phyloP scores from a whole-genome alignment of 1,284 basidiomycete species.

The Takashimella tepidaria region DNA sequence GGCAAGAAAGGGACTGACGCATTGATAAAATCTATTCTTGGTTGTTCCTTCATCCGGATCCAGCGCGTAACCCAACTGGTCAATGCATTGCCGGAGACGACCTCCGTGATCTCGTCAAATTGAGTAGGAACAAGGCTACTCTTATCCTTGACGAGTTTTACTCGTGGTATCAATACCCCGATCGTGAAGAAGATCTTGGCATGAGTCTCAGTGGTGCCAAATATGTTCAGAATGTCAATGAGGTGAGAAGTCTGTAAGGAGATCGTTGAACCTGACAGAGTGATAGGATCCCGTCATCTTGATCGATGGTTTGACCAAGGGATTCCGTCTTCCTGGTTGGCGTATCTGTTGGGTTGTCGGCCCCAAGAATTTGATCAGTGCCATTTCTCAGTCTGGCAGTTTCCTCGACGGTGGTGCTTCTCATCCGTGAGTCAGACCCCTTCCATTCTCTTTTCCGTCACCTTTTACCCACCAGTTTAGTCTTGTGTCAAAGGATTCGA shows the following conservation, averaged over 20 bases:
- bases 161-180: slow-evolving; percentile 69
- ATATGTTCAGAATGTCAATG: slow-evolving; percentile 79
- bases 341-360: slow-evolving; percentile 94
- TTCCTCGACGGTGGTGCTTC: slow-evolving; percentile 86
- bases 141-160: slow-evolving; percentile 79
- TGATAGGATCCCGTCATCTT: slow-evolving; percentile 74
- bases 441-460: too few relatives aligned
- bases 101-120: slow-evolving; percentile 68
- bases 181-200: slow-evolving; percentile 66
- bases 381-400: slow-evolving; percentile 78
- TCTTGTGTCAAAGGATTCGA: too few relatives aligned
- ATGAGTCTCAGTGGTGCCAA: slow-evolving; percentile 74
- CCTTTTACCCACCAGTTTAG: too few relatives aligned
- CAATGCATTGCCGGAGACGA: slow-evolving; percentile 70
- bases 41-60: neutral
- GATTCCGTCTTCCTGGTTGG: slow-evolving; percentile 75
- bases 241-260: slow-evolving; percentile 47
- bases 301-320: slow-evolving; percentile 90
- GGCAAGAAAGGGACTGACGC: too few relatives aligned
- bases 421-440: slow-evolving; percentile 70
- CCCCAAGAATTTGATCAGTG: slow-evolving; percentile 79
- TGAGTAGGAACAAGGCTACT: slow-evolving; percentile 67
- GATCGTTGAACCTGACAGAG: neutral
- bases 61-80: slow-evolving; percentile 59
- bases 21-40: too few relatives aligned